Evolutionary conservation across 208 protist species (phyloP).

Genomic region (Zelonia costaricensis): DNA sequence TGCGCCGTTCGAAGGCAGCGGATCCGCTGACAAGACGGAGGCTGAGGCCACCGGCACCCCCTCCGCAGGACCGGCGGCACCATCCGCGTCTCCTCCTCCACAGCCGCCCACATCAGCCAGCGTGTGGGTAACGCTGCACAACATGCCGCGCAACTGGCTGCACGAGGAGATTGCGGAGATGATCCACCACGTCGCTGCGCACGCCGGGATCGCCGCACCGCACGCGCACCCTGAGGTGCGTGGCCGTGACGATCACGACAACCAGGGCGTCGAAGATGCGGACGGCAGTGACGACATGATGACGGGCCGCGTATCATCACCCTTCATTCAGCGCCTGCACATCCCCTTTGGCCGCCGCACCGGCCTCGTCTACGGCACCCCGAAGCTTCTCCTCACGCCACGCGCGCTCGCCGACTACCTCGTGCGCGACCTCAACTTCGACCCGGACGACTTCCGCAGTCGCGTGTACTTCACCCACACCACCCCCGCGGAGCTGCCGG

Average conservation of each 20-base stretch:
- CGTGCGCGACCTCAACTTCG: constrained; percentile 47
- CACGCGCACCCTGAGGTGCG: background rate
- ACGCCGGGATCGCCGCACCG: constrained; percentile 58
- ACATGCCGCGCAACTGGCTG: constrained; percentile 79
- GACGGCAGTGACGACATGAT: constrained; percentile 36
- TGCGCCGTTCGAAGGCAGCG: background rate
- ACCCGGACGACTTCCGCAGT: constrained; percentile 72
- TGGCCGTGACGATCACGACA: constrained; percentile 11
- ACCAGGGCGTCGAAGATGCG: constrained; percentile 8
- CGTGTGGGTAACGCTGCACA: constrained; percentile 63
- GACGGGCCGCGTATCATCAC: constrained; percentile 42
- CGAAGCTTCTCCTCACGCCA: constrained; percentile 62
- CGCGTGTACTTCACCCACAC: constrained; percentile 75
- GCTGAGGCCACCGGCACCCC: too few species aligned
- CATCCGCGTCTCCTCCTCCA: background rate
- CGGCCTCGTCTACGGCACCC: constrained; percentile 73
- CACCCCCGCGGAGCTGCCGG: constrained; percentile 3
- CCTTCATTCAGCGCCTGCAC: constrained; percentile 62
- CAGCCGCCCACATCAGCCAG: background rate
- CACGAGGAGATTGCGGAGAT: constrained; percentile 85
- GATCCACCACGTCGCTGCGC: constrained; percentile 70
- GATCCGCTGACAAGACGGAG: too few species aligned
- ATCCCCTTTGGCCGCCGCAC: constrained; percentile 86
- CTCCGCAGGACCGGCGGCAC: background rate
- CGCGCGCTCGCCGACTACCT: constrained; percentile 58